phyloP scores from a whole-genome alignment of 805 yeast species.

The Saccharomyces mikatae region DNA sequence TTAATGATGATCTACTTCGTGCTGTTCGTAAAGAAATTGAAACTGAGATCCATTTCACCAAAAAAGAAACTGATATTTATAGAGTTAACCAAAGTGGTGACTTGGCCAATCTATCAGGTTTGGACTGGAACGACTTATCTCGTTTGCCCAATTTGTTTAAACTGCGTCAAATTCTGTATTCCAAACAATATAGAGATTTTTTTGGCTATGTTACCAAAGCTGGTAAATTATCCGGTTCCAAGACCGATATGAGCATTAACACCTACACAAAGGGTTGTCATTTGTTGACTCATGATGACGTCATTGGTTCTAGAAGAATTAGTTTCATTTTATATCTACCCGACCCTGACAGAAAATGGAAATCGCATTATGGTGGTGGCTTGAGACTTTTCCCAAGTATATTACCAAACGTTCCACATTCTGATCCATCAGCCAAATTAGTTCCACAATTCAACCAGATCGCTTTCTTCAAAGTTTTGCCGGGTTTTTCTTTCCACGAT shows the following conservation, averaged over 20 bases:
- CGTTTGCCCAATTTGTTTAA: slow-evolving; percentile 69
- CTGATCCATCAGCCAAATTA: slow-evolving; percentile 61
- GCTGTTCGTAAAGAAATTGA: slow-evolving; percentile 80
- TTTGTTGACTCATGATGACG: slow-evolving; percentile 92
- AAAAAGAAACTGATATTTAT: slow-evolving; percentile 94
- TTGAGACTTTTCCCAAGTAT: slow-evolving; percentile 78
- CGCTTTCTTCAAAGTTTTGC: slow-evolving; percentile 92
- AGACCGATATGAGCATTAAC: slow-evolving; percentile 88
- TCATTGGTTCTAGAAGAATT: slow-evolving; percentile 88
- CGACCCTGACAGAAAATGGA: slow-evolving; percentile 85
- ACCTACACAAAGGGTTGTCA: slow-evolving; percentile 92
- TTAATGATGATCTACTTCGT: slow-evolving; percentile 69
- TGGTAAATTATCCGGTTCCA: slow-evolving; percentile 82
- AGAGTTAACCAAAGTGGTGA: slow-evolving; percentile 87
- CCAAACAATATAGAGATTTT: slow-evolving; percentile 73
- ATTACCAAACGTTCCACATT: slow-evolving; percentile 79
- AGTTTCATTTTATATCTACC: slow-evolving; percentile 89
- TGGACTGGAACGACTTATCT: slow-evolving; percentile 65
- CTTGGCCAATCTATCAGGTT: slow-evolving; percentile 82
- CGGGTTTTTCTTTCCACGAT: slow-evolving; percentile 94
- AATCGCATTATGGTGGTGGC: slow-evolving; percentile 89
- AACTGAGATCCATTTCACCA: slow-evolving; percentile 77
- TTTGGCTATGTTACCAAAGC: slow-evolving; percentile 72
- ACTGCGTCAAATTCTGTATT: slow-evolving; percentile 79
- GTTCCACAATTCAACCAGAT: slow-evolving; percentile 94